Evolutionary conservation across 306 rosid genomes (phyloP).

Genomic region (Begonia loranthoides): DNA sequence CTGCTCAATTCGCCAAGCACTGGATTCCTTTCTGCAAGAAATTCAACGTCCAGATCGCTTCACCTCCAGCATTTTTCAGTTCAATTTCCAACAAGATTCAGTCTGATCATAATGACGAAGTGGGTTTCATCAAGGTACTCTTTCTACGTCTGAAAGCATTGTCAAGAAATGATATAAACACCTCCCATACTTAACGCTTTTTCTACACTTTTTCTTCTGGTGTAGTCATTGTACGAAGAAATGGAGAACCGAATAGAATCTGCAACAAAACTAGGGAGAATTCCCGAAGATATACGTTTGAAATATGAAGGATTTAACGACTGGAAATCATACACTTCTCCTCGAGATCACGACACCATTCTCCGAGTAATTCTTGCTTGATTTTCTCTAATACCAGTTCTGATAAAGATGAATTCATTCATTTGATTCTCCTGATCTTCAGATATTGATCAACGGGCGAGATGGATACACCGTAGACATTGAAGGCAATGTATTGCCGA

Average conservation of each 20-base stretch:
- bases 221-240: constrained; percentile 45
- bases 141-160: background rate
- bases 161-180: background rate
- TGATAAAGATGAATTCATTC: background rate
- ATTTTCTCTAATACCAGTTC: background rate
- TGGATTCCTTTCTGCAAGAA: constrained; percentile 73
- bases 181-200: too few species aligned
- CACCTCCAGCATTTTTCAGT: constrained; percentile 63
- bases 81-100: constrained; percentile 2
- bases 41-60: constrained; percentile 44
- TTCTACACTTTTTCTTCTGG: background rate
- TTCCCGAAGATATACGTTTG: constrained; percentile 39
- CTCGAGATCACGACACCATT: constrained; percentile 52
- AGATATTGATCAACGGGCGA: constrained; percentile 56
- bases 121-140: constrained; percentile 25
- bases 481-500: constrained; percentile 42
- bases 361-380: constrained; percentile 32
- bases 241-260: constrained; percentile 44
- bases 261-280: constrained; percentile 23
- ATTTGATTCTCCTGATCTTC: background rate
- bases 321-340: constrained; percentile 57
- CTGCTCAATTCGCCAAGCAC: constrained; percentile 58
- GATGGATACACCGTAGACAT: constrained; percentile 36
- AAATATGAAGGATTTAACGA: constrained; percentile 38
- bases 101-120: constrained; percentile 6